Conservation (phyloP, 164 flowering plant genomes). For the Aristolochia contorta region DNA sequence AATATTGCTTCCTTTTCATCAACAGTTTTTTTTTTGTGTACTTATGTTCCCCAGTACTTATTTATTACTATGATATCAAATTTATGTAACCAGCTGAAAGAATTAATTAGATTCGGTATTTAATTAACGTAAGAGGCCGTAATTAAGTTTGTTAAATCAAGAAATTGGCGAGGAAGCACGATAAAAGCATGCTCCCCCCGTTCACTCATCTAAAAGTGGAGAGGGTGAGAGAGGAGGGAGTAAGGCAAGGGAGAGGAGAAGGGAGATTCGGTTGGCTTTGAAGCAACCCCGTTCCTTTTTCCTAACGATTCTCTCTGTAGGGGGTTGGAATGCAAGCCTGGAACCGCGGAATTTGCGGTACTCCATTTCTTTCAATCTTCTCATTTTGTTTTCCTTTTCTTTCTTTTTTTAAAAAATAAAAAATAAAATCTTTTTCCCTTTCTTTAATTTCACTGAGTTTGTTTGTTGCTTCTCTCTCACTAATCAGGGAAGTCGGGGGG, state of each 20-base stretch:
- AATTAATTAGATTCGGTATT: too few species aligned
- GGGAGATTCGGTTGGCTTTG: slow-evolving; percentile 30
- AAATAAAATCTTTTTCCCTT: background rate
- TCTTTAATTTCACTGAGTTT: background rate
- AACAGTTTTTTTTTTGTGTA: too few species aligned
- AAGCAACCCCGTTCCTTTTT: slow-evolving; percentile 34
- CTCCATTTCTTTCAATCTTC: slow-evolving; percentile 13
- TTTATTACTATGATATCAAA: too few species aligned
- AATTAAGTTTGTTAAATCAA: too few species aligned
- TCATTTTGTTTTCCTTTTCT: background rate
- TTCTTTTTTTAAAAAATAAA: background rate
- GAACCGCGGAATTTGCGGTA: slow-evolving; percentile 41
- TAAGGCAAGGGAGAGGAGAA: slow-evolving; percentile 7
- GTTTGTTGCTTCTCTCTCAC: slow-evolving; percentile 5
- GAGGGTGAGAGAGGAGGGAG: background rate
- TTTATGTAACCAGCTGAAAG: too few species aligned
- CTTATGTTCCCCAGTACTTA: too few species aligned
- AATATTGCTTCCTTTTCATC: too few species aligned
- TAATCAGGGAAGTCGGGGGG: background rate
- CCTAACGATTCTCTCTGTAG: slow-evolving; percentile 27
- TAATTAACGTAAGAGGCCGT: too few species aligned
- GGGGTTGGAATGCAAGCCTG: slow-evolving; percentile 55
- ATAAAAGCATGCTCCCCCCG: slow-evolving; percentile 14
- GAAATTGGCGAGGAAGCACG: slow-evolving; percentile 7
- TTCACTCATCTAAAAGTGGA: slow-evolving; percentile 6